These are phyloP conservation scores for Sporobolus alterniflorus DNA, from an alignment of 202 grass and related monocot genomes.

Conservation along the genomic window DNA sequence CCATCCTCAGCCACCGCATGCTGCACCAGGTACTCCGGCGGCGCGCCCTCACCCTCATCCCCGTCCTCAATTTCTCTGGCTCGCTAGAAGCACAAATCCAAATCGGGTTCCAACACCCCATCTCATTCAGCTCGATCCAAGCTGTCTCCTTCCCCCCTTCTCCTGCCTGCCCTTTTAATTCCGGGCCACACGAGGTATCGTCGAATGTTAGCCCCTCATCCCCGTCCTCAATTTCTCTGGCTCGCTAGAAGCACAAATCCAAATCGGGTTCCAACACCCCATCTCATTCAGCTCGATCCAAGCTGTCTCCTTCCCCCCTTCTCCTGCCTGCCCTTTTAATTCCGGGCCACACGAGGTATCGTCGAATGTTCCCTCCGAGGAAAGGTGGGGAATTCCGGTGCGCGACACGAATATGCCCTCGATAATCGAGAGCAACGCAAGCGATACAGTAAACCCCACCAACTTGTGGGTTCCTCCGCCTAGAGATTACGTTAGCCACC, in stretches of 20 bases:
- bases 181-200: background rate
- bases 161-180: background rate
- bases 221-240: background rate
- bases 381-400: conserved; percentile 5
- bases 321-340: background rate
- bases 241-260: background rate
- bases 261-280: background rate
- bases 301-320: background rate
- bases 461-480: background rate
- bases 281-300: background rate
- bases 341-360: background rate
- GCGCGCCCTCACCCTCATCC: background rate
- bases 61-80: background rate
- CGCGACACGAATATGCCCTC: conserved; percentile 20
- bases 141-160: background rate
- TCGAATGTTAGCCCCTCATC: too few species aligned
- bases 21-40: conserved; percentile 74
- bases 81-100: background rate
- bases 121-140: background rate
- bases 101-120: background rate
- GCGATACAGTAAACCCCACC: background rate
- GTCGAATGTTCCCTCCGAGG: background rate
- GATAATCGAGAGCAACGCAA: background rate
- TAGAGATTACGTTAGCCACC: background rate
- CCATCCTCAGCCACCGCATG: conserved; percentile 85